Conservation (phyloP, 1,284 basidiomycete species). For the Calocybe gambosa region DNA sequence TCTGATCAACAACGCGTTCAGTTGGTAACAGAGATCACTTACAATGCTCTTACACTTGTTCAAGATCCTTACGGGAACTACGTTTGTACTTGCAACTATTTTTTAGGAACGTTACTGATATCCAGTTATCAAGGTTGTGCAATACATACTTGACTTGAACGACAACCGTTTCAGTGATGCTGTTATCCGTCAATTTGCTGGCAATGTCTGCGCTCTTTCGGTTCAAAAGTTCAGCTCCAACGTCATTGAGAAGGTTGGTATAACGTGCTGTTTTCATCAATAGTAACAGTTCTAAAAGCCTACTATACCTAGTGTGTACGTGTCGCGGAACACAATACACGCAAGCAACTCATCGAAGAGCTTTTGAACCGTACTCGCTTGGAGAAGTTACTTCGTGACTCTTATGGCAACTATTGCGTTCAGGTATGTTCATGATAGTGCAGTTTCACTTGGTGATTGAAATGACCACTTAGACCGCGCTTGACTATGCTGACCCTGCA, state of each 20-base stretch:
- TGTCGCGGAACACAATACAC: slow-evolving; percentile 90
- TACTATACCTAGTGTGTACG: slow-evolving; percentile 78
- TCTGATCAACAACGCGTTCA: slow-evolving; percentile 94
- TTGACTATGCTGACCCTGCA: slow-evolving; percentile 89
- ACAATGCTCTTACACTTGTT: slow-evolving; percentile 94
- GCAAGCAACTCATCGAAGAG: slow-evolving; percentile 95
- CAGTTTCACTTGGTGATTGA: not conserved
- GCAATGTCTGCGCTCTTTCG: slow-evolving; percentile 95
- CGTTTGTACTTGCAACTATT: slow-evolving; percentile 39
- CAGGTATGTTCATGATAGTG: slow-evolving; percentile 42
- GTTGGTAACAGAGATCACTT: slow-evolving; percentile 98
- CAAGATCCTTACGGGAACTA: slow-evolving; percentile 99
- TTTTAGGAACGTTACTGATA: slow-evolving; percentile 5
- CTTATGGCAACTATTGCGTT: slow-evolving; percentile 93
- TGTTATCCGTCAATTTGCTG: slow-evolving; percentile 95
- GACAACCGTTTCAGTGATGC: slow-evolving; percentile 97
- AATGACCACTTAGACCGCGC: slow-evolving; percentile 64
- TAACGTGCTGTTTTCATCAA: not conserved
- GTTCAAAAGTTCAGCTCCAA: slow-evolving; percentile 99
- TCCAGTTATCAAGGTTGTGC: slow-evolving; percentile 60
- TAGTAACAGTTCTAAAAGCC: slow-evolving; percentile 13
- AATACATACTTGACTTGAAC: slow-evolving; percentile 97
- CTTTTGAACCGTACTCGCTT: slow-evolving; percentile 90
- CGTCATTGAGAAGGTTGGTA: slow-evolving; percentile 80
- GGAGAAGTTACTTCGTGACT: slow-evolving; percentile 93